Percentiles rank a stretch among this genome's conserved stretches.
Evolutionary conservation across 1,139 yeast species (phyloP).

Genomic region (Williopsis jadinii): DNA sequence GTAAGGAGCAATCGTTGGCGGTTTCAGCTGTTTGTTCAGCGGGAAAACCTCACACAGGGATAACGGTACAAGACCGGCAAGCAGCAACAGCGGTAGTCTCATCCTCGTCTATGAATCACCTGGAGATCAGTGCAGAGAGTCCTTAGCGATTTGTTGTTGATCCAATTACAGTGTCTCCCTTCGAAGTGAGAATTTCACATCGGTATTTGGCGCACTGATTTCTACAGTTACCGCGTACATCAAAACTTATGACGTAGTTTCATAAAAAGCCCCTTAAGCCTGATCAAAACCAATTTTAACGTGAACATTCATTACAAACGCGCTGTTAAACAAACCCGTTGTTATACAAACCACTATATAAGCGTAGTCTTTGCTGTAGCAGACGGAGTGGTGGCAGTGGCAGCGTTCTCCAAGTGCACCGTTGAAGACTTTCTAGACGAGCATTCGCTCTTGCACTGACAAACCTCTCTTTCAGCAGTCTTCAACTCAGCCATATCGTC

Average conservation of each 20-base stretch:
- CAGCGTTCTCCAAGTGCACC: not conserved
- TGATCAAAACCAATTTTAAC: too few relatives aligned
- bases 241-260: too few relatives aligned
- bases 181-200: not conserved
- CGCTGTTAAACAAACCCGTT: too few relatives aligned
- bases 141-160: too few relatives aligned
- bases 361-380: too few relatives aligned
- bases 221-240: too few relatives aligned
- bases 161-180: not conserved
- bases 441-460: not conserved
- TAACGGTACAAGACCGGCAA: not conserved
- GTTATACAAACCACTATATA: too few relatives aligned
- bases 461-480: constrained; percentile 8
- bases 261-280: too few relatives aligned
- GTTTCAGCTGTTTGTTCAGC: constrained; percentile 7
- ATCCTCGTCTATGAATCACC: not conserved
- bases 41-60: constrained; percentile 11
- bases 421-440: not conserved
- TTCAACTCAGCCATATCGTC: constrained; percentile 9
- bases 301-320: too few relatives aligned
- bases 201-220: not conserved
- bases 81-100: not conserved
- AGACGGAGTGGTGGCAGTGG: too few relatives aligned
- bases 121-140: too few relatives aligned
- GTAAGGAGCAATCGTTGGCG: constrained; percentile 18